Evolutionary conservation across 73 alveolate genomes (phyloP).

Genomic region (Paramecium primaurelia): DNA sequence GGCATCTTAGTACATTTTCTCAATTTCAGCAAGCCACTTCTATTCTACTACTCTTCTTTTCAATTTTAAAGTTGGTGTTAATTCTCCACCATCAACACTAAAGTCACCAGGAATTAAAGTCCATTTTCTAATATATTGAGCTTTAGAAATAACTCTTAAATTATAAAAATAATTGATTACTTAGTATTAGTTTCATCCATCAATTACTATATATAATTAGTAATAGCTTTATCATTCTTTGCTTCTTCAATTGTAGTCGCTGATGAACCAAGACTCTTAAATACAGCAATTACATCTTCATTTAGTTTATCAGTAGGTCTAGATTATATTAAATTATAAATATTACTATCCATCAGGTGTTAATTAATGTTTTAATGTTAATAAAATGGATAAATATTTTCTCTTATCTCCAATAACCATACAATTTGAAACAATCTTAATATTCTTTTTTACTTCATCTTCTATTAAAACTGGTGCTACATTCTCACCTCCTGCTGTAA

Average conservation of each 20-base stretch:
- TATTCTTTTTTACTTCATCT: slow-evolving; percentile 74
- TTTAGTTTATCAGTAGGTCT: slow-evolving; percentile 70
- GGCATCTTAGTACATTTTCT: slow-evolving; percentile 72
- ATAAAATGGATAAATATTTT: slow-evolving; percentile 68
- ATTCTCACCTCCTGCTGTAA: slow-evolving; percentile 98
- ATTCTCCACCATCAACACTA: slow-evolving; percentile 82
- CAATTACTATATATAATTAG: slow-evolving; percentile 48
- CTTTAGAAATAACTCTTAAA: slow-evolving; percentile 69
- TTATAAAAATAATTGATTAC: not conserved
- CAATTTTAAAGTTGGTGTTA: slow-evolving; percentile 88
- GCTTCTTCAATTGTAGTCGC: slow-evolving; percentile 75
- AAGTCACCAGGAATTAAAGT: slow-evolving; percentile 71
- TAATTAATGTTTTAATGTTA: slow-evolving; percentile 68
- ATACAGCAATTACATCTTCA: slow-evolving; percentile 66
- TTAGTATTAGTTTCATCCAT: slow-evolving; percentile 74
- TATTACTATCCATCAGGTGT: slow-evolving; percentile 67
- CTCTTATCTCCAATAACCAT: slow-evolving; percentile 84
- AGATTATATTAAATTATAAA: not conserved
- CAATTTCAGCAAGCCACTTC: slow-evolving; percentile 69
- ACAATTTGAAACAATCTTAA: slow-evolving; percentile 77
- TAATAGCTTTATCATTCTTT: slow-evolving; percentile 51
- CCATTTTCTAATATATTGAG: slow-evolving; percentile 79
- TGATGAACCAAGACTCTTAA: slow-evolving; percentile 55
- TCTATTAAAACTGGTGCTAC: slow-evolving; percentile 94
- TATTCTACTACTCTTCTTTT: slow-evolving; percentile 78